Base-by-base conservation (phyloP, 805 yeast genomes). In the Yamadazyma nakazawae region DNA sequence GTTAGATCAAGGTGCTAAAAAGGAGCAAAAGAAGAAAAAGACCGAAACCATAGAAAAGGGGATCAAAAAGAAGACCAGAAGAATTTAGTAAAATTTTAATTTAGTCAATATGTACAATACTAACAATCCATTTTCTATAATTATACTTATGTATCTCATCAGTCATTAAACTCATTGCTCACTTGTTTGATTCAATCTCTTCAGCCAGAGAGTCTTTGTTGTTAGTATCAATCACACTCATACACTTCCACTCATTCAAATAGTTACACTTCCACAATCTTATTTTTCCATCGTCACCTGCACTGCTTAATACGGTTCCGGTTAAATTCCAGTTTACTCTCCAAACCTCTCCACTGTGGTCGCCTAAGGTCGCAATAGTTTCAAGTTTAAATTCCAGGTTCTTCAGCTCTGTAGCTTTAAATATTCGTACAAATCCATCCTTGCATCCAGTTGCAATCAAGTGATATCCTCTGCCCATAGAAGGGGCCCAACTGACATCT, bases 401-500 rank as follows among this genome's bases (percentile, higher is more conserved):
- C 28, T 57, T 52, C 28, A 59, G 54, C 49, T 84, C 90, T 3
- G 73, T 71, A 5, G 90, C 72, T 63, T 86, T 88, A 74, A 84
- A 92, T 2, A 94, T 84, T 44, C 98, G 78, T 10, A 94, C 90
- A 58, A 74, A 81, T 1, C 98, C 99, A 63, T 94, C 99, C 62
- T 90, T 90, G 62, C 96, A 90, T 5, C 95, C 98, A 0, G 98
- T 92, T 0, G 99, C 98, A 37, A 94, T 74, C 40, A 91, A 70
- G 56, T 92, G 96, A 62, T 81, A 88, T 52, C 84, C 81, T 54
- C 96, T 74, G 2, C 98, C 98, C 85, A 91, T 88, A 0, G 95
- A 81, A 2, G 98, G 97, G 0, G 98, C 98, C 99, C 99, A 92
- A 26, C 91, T 77, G 5, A 91, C 88, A 14, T 90, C 85, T 58